A percentile compares a stretch with the other conserved stretches of the same genome.
These are phyloP conservation scores for Cadophora malorum DNA, from an alignment of 2,329 filamentous ascomycete genomes.

Conservation along the genomic window DNA sequence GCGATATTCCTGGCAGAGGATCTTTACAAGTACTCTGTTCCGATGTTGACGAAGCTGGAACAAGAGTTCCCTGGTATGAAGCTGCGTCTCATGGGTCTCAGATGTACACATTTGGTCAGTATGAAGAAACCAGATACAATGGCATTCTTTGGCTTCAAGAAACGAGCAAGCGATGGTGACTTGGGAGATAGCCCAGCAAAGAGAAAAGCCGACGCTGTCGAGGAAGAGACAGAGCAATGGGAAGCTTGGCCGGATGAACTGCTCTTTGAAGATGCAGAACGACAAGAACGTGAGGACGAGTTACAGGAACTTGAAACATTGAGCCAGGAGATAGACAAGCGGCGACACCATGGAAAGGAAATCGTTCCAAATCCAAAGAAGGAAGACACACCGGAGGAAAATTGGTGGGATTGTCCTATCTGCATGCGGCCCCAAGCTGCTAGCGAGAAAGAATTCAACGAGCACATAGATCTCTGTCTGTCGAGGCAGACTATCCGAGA, in stretches of 20 bases:
- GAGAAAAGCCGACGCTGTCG: conserved; percentile 47
- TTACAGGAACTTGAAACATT: conserved; percentile 66
- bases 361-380: conserved; percentile 53
- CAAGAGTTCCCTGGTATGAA: conserved; percentile 82
- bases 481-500: conserved; percentile 87
- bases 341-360: conserved; percentile 57
- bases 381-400: conserved; percentile 44
- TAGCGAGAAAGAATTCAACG: conserved; percentile 81
- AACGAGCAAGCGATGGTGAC: conserved; percentile 38
- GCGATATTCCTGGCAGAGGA: conserved; percentile 79
- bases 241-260: conserved; percentile 73
- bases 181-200: conserved; percentile 41
- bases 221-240: conserved; percentile 60
- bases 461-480: conserved; percentile 91
- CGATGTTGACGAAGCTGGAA: conserved; percentile 83
- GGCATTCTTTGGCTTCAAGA: conserved; percentile 76
- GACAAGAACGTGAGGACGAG: conserved; percentile 64
- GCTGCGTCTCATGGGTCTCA: conserved; percentile 83
- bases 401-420: conserved; percentile 86
- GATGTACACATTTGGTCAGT: conserved; percentile 86
- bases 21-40: conserved; percentile 79
- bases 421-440: conserved; percentile 78
- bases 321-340: conserved; percentile 55
- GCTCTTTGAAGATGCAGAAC: conserved; percentile 63
- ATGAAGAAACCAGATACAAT: conserved; percentile 81